These are phyloP conservation scores for Barbarea vulgaris DNA, from an alignment of 345 rosid species.

Conservation along the genomic window DNA sequence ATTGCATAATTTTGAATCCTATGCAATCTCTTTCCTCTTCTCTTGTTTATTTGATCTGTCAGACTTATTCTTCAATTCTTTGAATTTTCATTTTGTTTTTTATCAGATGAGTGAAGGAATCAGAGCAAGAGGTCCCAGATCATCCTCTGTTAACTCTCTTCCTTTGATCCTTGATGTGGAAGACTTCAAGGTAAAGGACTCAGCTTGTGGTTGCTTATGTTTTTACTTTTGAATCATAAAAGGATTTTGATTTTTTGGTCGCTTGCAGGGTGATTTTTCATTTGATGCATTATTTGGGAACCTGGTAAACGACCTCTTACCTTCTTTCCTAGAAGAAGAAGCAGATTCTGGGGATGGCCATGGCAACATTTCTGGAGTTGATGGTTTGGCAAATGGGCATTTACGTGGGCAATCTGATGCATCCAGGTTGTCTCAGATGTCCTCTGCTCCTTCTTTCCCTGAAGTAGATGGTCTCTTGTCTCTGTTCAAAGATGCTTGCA, in stretches of 20 bases:
- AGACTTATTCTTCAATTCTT: constrained; percentile 26
- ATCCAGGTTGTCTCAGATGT: constrained; percentile 38
- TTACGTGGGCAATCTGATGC: constrained; percentile 61
- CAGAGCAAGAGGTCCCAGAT: constrained; percentile 51
- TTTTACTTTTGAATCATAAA: constrained; percentile 11
- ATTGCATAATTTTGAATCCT: background rate
- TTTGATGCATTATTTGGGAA: constrained; percentile 95
- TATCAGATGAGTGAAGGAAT: constrained; percentile 71
- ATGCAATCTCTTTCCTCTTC: constrained; percentile 1
- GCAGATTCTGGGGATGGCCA: constrained; percentile 58
- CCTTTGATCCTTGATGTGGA: constrained; percentile 87
- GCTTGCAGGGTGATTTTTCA: constrained; percentile 87
- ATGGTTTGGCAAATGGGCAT: constrained; percentile 73
- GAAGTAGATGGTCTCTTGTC: constrained; percentile 89
- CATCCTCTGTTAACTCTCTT: constrained; percentile 59
- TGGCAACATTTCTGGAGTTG: constrained; percentile 46
- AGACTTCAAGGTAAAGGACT: constrained; percentile 80
- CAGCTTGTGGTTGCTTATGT: background rate
- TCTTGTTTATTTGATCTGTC: constrained; percentile 15
- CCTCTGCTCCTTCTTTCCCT: constrained; percentile 78
- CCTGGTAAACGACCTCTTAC: constrained; percentile 81
- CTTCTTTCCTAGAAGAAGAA: constrained; percentile 86
- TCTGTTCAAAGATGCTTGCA: constrained; percentile 85
- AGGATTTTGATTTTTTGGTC: background rate
- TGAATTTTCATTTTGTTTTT: background rate